These are phyloP conservation scores for Cenococcum geophilum DNA, from an alignment of 495 filamentous ascomycete genomes.

Conservation along the genomic window DNA sequence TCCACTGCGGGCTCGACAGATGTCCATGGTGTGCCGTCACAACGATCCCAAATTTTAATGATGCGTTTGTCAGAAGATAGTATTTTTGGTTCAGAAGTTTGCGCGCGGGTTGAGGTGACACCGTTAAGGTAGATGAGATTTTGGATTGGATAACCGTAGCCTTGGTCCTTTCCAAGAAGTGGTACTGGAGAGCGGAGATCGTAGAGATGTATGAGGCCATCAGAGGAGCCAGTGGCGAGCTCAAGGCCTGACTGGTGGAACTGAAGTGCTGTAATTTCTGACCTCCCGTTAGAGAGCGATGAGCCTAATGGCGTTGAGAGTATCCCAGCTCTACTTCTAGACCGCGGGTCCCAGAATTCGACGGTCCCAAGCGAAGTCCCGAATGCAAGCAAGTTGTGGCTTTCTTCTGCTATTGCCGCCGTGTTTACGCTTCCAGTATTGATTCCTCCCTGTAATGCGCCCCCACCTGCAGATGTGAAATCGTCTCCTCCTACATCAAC, in stretches of 20 bases:
- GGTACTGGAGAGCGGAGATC: constrained; percentile 86
- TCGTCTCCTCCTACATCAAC: constrained; percentile 84
- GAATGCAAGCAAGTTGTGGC: constrained; percentile 87
- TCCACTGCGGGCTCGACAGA: constrained; percentile 93
- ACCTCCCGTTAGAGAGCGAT: constrained; percentile 44
- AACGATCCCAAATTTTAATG: constrained; percentile 92
- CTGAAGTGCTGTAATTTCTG: constrained; percentile 79
- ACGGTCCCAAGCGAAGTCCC: constrained; percentile 94
- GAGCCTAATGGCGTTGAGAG: constrained; percentile 45
- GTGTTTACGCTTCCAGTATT: constrained; percentile 79
- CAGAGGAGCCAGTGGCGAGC: constrained; percentile 79
- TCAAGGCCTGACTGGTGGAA: constrained; percentile 82
- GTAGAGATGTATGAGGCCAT: constrained; percentile 84
- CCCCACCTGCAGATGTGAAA: constrained; percentile 52
- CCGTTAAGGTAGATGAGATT: constrained; percentile 80
- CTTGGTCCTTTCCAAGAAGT: constrained; percentile 85
- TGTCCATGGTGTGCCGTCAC: constrained; percentile 79
- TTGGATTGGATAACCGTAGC: constrained; percentile 90
- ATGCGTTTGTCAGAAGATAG: constrained; percentile 88
- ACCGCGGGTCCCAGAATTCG: constrained; percentile 90
- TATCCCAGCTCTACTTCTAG: constrained; percentile 71
- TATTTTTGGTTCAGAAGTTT: constrained; percentile 71
- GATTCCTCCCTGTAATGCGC: constrained; percentile 76
- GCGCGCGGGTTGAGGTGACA: constrained; percentile 54
- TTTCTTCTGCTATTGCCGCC: constrained; percentile 80